A percentile compares a stretch with the other conserved stretches of the same genome.
Evolutionary conservation across 371 early-diverging fungal genomes (phyloP).

Genomic region (Mucor saturninus): DNA sequence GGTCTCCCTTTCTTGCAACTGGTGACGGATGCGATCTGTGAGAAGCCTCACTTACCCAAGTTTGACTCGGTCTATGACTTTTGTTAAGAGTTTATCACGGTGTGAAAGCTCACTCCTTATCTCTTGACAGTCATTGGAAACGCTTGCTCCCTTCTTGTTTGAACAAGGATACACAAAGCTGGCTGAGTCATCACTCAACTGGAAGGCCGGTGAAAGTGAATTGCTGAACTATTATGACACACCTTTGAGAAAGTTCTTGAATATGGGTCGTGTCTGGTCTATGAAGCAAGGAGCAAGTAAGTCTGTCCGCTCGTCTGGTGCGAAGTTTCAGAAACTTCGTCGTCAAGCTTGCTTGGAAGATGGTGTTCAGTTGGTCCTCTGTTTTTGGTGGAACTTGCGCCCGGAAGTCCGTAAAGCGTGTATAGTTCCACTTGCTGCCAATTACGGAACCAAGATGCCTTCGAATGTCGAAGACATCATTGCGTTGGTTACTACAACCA

Average conservation of each 20-base stretch:
- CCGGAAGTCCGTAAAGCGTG: background rate
- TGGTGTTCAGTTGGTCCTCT: too few species aligned
- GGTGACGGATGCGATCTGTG: too few species aligned
- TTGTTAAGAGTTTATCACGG: background rate
- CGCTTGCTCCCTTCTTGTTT: constrained; percentile 2
- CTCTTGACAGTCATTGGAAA: background rate
- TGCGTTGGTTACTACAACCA: too few species aligned
- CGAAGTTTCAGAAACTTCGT: too few species aligned
- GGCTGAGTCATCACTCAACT: background rate
- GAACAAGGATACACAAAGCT: too few species aligned
- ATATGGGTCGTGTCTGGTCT: background rate
- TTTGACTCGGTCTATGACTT: constrained; percentile 9
- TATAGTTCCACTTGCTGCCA: background rate
- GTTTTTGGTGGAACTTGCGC: background rate
- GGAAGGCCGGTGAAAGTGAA: background rate
- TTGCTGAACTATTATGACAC: constrained; percentile 9
- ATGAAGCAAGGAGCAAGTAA: background rate
- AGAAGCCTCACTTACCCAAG: too few species aligned
- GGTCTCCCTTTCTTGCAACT: too few species aligned
- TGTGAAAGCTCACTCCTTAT: background rate
- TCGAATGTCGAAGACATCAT: too few species aligned
- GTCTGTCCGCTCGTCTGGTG: too few species aligned
- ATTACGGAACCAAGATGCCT: background rate
- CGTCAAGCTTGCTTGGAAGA: too few species aligned
- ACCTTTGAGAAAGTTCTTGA: constrained; percentile 2